A percentile compares a stretch with the other conserved stretches of the same genome.
These are phyloP conservation scores for Starmerella bombicola DNA, from an alignment of 805 yeast species.

Conservation along the genomic window DNA sequence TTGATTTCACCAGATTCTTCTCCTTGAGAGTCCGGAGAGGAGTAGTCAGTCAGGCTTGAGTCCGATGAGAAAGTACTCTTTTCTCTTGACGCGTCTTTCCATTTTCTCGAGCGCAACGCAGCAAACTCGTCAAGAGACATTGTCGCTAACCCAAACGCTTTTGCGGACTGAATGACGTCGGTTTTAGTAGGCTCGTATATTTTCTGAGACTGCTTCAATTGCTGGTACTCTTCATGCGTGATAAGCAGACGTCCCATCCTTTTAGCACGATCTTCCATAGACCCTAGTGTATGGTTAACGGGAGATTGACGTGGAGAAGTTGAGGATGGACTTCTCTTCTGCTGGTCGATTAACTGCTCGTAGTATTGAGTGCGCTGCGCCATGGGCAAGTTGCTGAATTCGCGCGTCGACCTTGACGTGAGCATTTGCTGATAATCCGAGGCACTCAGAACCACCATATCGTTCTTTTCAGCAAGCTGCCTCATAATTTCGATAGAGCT, in stretches of 20 bases:
- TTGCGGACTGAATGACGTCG: conserved; percentile 31
- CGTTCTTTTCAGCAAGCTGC: conserved; percentile 4
- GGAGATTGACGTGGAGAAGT: conserved; percentile 7
- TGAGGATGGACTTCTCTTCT: neutral
- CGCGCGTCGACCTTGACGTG: neutral
- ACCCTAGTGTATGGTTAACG: conserved; percentile 18
- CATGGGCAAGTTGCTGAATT: conserved; percentile 12
- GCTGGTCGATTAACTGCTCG: conserved; percentile 9
- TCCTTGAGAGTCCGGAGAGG: neutral
- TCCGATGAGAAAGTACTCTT: neutral
- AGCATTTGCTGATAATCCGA: conserved; percentile 10
- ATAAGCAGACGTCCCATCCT: conserved; percentile 29
- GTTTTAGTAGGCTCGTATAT: conserved; percentile 28
- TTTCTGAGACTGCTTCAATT: conserved; percentile 25
- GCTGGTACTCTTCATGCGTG: conserved; percentile 29
- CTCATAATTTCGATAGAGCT: conserved; percentile 1
- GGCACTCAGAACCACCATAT: conserved; percentile 11
- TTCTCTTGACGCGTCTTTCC: conserved; percentile 4
- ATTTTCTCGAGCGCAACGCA: conserved; percentile 19
- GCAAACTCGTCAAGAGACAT: conserved; percentile 37
- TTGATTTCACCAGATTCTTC: conserved; percentile 16
- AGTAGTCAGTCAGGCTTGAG: neutral
- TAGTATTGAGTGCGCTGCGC: conserved; percentile 11
- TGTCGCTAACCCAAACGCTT: conserved; percentile 34
- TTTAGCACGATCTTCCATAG: conserved; percentile 25